Evolutionary conservation across 495 filamentous ascomycete species (phyloP), one percentile per base, ranked within the genome.

Genomic region (Pseudomonodictys pantanalensis): DNA sequence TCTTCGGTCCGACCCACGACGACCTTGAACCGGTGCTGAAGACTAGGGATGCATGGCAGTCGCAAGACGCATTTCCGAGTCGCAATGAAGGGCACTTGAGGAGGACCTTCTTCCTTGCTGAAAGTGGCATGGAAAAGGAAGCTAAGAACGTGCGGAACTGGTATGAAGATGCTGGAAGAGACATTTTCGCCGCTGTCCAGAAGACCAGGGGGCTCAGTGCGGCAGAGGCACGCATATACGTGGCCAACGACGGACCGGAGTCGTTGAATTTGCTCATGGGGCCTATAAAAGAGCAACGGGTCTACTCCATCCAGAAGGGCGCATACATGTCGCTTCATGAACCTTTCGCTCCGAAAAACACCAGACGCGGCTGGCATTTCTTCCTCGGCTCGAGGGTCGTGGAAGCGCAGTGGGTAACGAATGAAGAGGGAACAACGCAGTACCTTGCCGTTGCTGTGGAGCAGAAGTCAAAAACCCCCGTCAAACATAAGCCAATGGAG

Each of bases 341-440:
- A 20, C 73, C 77, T 8, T 85, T 80, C 76, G 64, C 54, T 8
- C 58, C 71, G 18, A 56, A 35, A 51, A 47, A 23, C 29, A 18
- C 39, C 25, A 25, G 77, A 25, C 71, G 79, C 43, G 84, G 83
- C 0, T 87, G 83, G 81, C 68, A 86, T 24, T 52, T 86, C 25
- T 81, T 83, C 65, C 57, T 84, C 17, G 83, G 81, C 4, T 68
- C 70, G 0, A 78, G 73, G 29, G 67, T 83, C 3, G 75, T 79
- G 56, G 78, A 77, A 60, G 58, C 80, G 53, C 77, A 81, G 18
- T 87, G 84, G 84, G 77, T 75, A 20, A 80, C 83, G 15, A 81
- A 84, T 49, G 77, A 81, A 43, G 44, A 74, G 12, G 77, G 75
- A 11, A 52, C 67, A 42, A 73, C 67, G 10, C 83, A 86, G 66